Conservation (phyloP, 257 asterid genomes). For the Cruciata laevipes region DNA sequence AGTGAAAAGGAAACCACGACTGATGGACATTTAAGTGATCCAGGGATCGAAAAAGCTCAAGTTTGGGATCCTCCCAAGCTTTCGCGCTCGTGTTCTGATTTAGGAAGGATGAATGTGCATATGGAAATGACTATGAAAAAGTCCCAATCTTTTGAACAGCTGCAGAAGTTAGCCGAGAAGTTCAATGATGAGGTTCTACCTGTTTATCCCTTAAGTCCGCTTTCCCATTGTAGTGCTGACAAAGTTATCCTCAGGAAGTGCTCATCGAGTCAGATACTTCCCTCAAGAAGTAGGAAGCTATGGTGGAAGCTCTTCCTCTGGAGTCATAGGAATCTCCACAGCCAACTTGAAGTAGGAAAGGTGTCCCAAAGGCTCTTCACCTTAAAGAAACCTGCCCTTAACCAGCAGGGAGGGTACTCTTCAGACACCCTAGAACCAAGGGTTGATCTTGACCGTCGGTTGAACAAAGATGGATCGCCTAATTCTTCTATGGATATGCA, state of each 20-base stretch:
- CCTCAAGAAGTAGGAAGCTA: constrained; percentile 59
- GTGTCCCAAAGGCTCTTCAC: constrained; percentile 23
- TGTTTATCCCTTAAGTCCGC: constrained; percentile 30
- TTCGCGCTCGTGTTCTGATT: constrained; percentile 59
- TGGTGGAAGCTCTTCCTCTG: constrained; percentile 80
- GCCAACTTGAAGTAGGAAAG: constrained; percentile 8
- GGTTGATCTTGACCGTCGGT: constrained; percentile 14
- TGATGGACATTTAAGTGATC: constrained; percentile 60
- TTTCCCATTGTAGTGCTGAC: constrained; percentile 56
- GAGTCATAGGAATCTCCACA: constrained; percentile 67
- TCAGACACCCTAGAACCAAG: constrained; percentile 66
- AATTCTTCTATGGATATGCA: constrained; percentile 27
- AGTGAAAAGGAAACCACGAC: constrained; percentile 15
- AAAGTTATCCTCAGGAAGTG: constrained; percentile 68
- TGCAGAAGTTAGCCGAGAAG: constrained; percentile 38
- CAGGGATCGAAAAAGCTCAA: constrained; percentile 37
- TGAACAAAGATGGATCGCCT: constrained; percentile 31
- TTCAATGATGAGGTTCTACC: constrained; percentile 19
- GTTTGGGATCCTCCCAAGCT: constrained; percentile 46
- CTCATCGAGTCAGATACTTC: constrained; percentile 72
- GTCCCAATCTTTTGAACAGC: constrained; percentile 48
- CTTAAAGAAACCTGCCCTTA: constrained; percentile 22
- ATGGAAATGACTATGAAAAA: constrained; percentile 24
- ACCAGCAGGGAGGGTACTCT: constrained; percentile 69
- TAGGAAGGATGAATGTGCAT: constrained; percentile 30